Percentiles rank a stretch among this genome's conserved stretches.
Conservation (phyloP, 257 asterid genomes). For the Solanum sejunctum region DNA sequence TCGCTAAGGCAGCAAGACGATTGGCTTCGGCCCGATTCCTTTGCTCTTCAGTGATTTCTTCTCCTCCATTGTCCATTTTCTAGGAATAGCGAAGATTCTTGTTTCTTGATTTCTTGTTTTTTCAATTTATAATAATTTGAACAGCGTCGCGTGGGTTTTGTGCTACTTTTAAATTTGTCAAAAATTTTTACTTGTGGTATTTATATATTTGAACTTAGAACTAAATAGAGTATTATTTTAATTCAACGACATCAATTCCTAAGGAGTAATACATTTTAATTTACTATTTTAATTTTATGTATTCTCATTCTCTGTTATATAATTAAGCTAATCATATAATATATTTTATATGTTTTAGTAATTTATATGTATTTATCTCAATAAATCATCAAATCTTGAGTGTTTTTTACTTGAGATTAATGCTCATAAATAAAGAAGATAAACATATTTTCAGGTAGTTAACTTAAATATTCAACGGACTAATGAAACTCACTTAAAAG, state of each 20-base stretch:
- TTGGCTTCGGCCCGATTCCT: constrained; percentile 66
- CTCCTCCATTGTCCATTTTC: not conserved
- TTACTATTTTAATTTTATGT: no score
- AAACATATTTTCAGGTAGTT: no score
- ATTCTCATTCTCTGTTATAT: no score
- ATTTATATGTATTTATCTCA: no score
- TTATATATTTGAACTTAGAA: not conserved
- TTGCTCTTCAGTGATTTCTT: constrained; percentile 67
- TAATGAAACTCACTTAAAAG: no score
- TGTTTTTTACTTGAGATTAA: no score
- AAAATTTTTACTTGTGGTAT: no score
- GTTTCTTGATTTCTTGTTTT: not conserved
- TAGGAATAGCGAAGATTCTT: not conserved
- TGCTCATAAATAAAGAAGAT: no score
- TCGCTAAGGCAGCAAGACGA: constrained; percentile 79
- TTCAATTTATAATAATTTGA: not conserved
- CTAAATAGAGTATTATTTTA: not conserved
- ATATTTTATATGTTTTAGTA: no score
- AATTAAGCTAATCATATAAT: no score
- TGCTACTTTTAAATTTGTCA: not conserved
- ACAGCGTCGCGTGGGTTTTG: not conserved
- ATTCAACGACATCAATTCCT: not conserved
- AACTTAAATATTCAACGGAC: no score
- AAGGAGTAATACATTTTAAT: not conserved
- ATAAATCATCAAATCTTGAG: no score